These are phyloP conservation scores for Prunus mume DNA, from an alignment of 306 rosid genomes.

Conservation along the genomic window DNA sequence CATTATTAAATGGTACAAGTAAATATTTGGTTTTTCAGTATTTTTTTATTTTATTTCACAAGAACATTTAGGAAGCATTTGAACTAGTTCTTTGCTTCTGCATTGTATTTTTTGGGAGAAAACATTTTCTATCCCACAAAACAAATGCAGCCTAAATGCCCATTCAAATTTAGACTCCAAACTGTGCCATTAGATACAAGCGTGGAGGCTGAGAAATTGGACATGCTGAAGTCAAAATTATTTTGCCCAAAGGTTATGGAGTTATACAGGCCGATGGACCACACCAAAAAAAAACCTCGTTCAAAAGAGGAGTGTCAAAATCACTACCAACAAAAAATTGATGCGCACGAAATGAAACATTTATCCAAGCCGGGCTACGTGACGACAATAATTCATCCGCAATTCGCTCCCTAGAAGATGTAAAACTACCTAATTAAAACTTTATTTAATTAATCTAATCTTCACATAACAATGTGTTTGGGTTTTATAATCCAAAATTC, in stretches of 20 bases:
- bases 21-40: no score
- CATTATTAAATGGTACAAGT: neutral
- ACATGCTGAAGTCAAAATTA: no score
- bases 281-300: neutral
- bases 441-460: neutral
- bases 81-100: neutral
- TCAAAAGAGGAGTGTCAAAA: no score
- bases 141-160: no score
- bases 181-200: no score
- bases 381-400: conserved; percentile 49
- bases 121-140: no score
- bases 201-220: no score
- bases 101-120: neutral
- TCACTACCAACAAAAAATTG: neutral
- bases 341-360: neutral
- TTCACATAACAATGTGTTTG: neutral
- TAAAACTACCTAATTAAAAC: neutral
- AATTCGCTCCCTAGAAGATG: conserved; percentile 36
- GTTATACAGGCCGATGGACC: neutral
- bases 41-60: no score
- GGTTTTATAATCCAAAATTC: neutral
- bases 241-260: no score
- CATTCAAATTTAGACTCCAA: no score
- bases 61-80: no score
- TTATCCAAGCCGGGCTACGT: conserved; percentile 2